Conservation (phyloP, 2,329 filamentous ascomycete species). For the Orbilia oligospora region DNA sequence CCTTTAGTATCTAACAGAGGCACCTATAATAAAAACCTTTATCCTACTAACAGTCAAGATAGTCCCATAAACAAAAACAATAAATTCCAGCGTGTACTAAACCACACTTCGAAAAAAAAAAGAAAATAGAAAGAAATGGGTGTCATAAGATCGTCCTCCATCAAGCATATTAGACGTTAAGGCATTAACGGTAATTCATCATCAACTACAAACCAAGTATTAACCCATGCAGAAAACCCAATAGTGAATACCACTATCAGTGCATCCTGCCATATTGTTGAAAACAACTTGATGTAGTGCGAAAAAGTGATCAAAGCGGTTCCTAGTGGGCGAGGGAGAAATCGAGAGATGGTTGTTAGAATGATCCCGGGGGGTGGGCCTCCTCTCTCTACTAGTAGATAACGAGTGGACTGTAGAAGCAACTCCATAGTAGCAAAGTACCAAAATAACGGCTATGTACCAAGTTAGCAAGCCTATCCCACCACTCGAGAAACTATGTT, state of each 20-base stretch:
- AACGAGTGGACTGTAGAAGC: conserved; percentile 78
- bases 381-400: conserved; percentile 76
- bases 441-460: conserved; percentile 76
- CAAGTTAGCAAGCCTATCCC: conserved; percentile 2
- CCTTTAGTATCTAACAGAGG: conserved; percentile 14
- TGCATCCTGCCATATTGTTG: conserved; percentile 64
- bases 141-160: not conserved
- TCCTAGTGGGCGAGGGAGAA: conserved; percentile 76
- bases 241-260: conserved; percentile 64
- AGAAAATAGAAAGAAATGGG: not conserved
- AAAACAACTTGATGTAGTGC: conserved; percentile 64
- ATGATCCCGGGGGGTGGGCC: conserved; percentile 74
- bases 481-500: not conserved
- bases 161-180: not conserved
- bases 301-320: conserved; percentile 62
- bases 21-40: not conserved
- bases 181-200: conserved; percentile 26
- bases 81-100: not conserved
- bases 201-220: conserved; percentile 59
- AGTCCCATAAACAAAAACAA: conserved; percentile 8
- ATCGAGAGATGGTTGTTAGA: conserved; percentile 75
- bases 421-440: conserved; percentile 85
- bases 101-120: not conserved
- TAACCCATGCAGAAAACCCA: conserved; percentile 64
- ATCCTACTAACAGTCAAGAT: conserved; percentile 4